Base-by-base conservation (phyloP, 2,329 filamentous ascomycete genomes). In the Diaporthe nobilis region DNA sequence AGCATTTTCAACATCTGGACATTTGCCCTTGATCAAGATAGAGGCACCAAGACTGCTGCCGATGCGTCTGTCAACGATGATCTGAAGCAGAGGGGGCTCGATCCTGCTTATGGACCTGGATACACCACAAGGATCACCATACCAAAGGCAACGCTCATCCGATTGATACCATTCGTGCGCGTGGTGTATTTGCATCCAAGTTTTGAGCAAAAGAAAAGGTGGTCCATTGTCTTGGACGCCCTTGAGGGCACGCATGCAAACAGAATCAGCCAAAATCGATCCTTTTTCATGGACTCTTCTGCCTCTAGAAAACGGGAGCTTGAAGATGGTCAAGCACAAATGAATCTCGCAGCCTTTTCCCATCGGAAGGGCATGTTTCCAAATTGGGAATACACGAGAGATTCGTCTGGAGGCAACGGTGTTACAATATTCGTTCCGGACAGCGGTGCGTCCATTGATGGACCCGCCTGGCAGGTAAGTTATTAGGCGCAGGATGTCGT, bases 391-490 rank as follows among this genome's bases (percentile, higher is more conserved):
- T 71, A 58, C 39, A 53, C 37, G 28, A 55, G 68, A n/a, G 68
- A 71, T 22, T 42, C 51, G 25, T 58, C 68, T 39, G 37, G 39
- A 17, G 68, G 68, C 37, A 3, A 47, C 3, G 68, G 53, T 31
- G 51, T 71, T 13, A 58, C 68, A 12, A 58, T 71, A 8, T 71
- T 71, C 15, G 20, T 71, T 15, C n/a, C 55, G 7, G 68, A 71
- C 20, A 44, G 25, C 5, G 68, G 68, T 42, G 51, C 31, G 34
- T 15, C 51, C 13, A 57, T 47, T n/a, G 68, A 58, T 58, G 51
- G 39, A 42, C 37, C n/a, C 3, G 3, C n/a, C 44, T 57, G 51
- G 68, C 61, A n/a, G 7, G 68, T 58, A 25, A 28, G 53, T 58
- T 20, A 22, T n/a, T 17, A 47, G 6, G 15, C 22, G 4, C 22